A percentile compares a stretch with the other conserved stretches of the same genome.
phyloP scores from a whole-genome alignment of 768 basidiomycete genomes.

The Mycena indigotica region DNA sequence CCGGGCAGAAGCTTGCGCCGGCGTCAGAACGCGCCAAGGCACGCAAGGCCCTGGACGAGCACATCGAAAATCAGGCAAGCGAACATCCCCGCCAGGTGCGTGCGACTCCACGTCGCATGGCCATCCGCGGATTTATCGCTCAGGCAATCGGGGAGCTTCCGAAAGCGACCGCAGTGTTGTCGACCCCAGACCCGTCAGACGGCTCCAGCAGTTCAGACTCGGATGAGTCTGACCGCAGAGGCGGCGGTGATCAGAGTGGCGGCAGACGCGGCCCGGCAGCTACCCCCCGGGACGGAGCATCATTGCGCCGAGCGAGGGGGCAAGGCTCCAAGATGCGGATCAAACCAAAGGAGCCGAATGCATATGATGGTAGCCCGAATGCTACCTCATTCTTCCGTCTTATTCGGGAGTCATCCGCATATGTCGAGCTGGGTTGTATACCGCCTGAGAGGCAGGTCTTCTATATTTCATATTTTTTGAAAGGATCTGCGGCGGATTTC shows the following conservation, averaged over 20 bases:
- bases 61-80: not conserved
- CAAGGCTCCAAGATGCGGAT: conserved; percentile 18
- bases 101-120: conserved; percentile 2
- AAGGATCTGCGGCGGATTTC: conserved; percentile 33
- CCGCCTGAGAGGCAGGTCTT: conserved; percentile 17
- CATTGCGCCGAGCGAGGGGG: not conserved
- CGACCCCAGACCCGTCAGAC: not conserved
- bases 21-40: not conserved
- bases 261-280: not conserved
- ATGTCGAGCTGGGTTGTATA: conserved; percentile 26
- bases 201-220: not conserved
- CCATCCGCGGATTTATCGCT: conserved; percentile 1
- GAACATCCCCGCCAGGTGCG: not conserved
- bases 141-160: conserved; percentile 1
- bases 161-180: not conserved
- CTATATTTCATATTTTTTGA: conserved; percentile 32
- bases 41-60: not conserved
- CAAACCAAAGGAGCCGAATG: conserved; percentile 27
- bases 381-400: conserved; percentile 28
- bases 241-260: not conserved
- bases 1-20: not conserved
- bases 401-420: conserved; percentile 27
- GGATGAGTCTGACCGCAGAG: not conserved
- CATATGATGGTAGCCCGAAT: conserved; percentile 31
- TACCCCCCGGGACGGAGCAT: not conserved